Evolutionary conservation across 805 yeast genomes (phyloP), one percentile per base, ranked within the genome.

Genomic region (Wickerhamiella nectarea): DNA sequence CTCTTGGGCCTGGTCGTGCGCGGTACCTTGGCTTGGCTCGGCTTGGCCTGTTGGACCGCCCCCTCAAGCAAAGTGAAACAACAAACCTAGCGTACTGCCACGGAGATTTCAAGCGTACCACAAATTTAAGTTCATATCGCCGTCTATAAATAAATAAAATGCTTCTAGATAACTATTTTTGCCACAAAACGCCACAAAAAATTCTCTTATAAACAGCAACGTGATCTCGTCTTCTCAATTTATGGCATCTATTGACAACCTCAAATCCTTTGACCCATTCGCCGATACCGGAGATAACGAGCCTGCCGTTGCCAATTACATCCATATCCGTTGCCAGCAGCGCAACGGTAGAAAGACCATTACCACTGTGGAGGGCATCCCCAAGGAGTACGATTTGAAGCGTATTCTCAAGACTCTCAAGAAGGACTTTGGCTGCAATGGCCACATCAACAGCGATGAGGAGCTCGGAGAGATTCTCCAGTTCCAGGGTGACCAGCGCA

Each of bases 211-310:
- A 29, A 34, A 19, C 29, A 31, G 42, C 42, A 40, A 40, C 24
- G 38, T 10, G 14, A 6, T 19, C 22, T 37, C 20, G 10, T 17
- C 31, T 15, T 22, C 21, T 12, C 25, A 44, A 25, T 64, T 64
- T 64, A 65, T 65, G 69, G 64, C 70, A 58, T 84, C 95, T 69
- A 83, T 89, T 76, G 93, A 89, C 74, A 66, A 66, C 57, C 62
- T 67, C 58, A 67, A 65, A 58, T 55, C 70, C 50, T 66, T 66
- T 61, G 67, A 89, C 71, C 98, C 98, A 52, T 89, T 89, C 79
- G 96, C 97, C 79, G 98, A 89, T 69, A 87, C 96, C 70, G 97
- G 96, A 74, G 97, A 89, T 76, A 93, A 91, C 71, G 95, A 89
- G 67, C 58, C 94, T 57, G 89, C 89, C 70, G 82, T 94, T 61